Base-by-base conservation (phyloP, 2,329 filamentous ascomycete genomes). In the Tolypocladium tropicale region DNA sequence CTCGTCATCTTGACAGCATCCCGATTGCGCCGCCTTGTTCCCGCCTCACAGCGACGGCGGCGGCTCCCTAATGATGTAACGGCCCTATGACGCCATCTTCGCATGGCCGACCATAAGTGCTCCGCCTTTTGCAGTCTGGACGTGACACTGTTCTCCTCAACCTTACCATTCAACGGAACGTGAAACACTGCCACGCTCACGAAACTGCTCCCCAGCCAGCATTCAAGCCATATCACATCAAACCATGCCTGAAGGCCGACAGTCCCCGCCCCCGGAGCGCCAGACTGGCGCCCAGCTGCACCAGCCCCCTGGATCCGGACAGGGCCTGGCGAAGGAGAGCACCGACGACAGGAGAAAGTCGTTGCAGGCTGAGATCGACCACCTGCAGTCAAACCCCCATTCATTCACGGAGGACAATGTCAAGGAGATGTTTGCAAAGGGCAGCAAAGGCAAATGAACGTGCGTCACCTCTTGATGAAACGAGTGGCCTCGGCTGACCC, bases 211-310 rank as follows among this genome's bases (percentile, higher is more conserved):
- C n/a, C n/a, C n/a, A n/a, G n/a, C n/a, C n/a, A n/a, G n/a, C n/a
- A n/a, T n/a, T n/a, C n/a, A 36, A 4, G 63, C 10, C 2, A n/a
- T 60, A 70, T 61, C 65, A 63, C 61, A 59, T 32, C 25, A 21
- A 58, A 84, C 61, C 66, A 90, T 90, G 87, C 85, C 88, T 67
- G 72, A 81, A 72, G 88, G 89, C 70, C 85, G 85, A 67, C 81
- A 95, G 74, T 95, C 90, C 34, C 91, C 90, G 59, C 75, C 84
- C 54, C 88, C 89, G 32, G 84, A 89, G 74, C 68, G 70, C 62
- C 88, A 90, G 73, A 74, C 78, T 39, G 85, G 81, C 58, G 72
- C 76, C 55, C 89, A 94, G 74, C 72, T 82, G 57, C 74, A 81
- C 60, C 81, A 81, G 9, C 67, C 79, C 14, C 77, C 83, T 2